Evolutionary conservation across 352 stramenopile species (phyloP).

Genomic region (Phytopythium helicoides): DNA sequence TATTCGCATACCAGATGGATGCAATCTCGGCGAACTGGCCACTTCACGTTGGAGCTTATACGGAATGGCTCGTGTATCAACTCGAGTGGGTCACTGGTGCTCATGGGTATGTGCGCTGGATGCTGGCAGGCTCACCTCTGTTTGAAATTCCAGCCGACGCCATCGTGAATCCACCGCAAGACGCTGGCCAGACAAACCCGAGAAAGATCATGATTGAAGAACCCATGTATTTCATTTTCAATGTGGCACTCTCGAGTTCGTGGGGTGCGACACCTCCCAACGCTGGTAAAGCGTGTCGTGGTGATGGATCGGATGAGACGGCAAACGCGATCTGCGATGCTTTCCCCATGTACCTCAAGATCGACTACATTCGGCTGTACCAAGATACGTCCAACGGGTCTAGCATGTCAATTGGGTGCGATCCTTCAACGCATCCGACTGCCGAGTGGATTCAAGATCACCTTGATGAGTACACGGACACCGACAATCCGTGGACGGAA

Average conservation of each 20-base stretch:
- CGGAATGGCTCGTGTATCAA: constrained; percentile 53
- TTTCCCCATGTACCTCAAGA: constrained; percentile 68
- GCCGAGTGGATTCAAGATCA: constrained; percentile 69
- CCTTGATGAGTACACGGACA: constrained; percentile 47
- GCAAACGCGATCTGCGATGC: constrained; percentile 48
- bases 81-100: constrained; percentile 62
- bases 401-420: constrained; percentile 44
- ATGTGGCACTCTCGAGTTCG: constrained; percentile 89
- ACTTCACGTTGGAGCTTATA: constrained; percentile 51
- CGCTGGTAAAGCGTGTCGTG: constrained; percentile 39
- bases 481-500: constrained; percentile 46
- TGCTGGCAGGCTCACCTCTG: constrained; percentile 80
- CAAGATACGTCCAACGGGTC: constrained; percentile 33
- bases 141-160: constrained; percentile 82
- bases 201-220: constrained; percentile 91
- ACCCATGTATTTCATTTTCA: constrained; percentile 93
- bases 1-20: constrained; percentile 81
- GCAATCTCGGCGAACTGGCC: constrained; percentile 63
- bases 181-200: constrained; percentile 53
- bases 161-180: constrained; percentile 50
- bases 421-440: constrained; percentile 55
- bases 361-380: constrained; percentile 76
- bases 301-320: constrained; percentile 25
- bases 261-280: constrained; percentile 76
- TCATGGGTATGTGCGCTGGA: constrained; percentile 62